phyloP scores from a whole-genome alignment of 176 grass and related monocot species.

The Thalia dealbata region DNA sequence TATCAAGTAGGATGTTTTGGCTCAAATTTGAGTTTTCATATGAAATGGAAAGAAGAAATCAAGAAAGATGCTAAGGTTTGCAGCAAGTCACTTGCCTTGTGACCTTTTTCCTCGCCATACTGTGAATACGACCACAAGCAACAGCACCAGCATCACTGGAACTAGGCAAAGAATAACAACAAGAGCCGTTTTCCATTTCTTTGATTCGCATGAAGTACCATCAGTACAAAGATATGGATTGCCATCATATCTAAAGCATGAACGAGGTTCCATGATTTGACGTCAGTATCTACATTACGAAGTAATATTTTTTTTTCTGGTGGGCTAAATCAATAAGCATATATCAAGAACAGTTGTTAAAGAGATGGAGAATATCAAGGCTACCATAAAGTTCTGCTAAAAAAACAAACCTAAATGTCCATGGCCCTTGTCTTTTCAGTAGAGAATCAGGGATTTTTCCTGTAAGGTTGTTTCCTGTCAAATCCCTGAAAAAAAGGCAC shows the following conservation, averaged over 20 bases:
- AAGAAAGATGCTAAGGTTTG: background rate
- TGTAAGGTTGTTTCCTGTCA: constrained; percentile 49
- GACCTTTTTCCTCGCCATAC: background rate
- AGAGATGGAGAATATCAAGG: background rate
- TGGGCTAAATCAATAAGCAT: too few relatives aligned
- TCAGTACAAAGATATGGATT: background rate
- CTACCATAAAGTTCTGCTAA: background rate
- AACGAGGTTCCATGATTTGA: background rate
- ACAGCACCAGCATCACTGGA: background rate
- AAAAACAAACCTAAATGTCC: constrained; percentile 44
- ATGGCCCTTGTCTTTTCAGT: constrained; percentile 29
- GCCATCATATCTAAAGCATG: background rate
- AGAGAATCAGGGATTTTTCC: constrained; percentile 40
- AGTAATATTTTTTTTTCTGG: too few relatives aligned
- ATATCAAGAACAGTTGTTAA: too few relatives aligned
- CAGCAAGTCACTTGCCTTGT: background rate
- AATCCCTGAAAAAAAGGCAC: constrained; percentile 36
- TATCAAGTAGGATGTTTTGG: background rate
- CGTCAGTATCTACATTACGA: background rate
- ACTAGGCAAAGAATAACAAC: background rate
- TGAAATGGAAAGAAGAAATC: too few relatives aligned
- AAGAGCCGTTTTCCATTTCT: background rate
- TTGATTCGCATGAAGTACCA: background rate
- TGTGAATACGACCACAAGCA: background rate
- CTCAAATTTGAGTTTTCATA: too few relatives aligned